Conservation (phyloP, 305 asterid genomes). For the Solanum hybrid region DNA sequence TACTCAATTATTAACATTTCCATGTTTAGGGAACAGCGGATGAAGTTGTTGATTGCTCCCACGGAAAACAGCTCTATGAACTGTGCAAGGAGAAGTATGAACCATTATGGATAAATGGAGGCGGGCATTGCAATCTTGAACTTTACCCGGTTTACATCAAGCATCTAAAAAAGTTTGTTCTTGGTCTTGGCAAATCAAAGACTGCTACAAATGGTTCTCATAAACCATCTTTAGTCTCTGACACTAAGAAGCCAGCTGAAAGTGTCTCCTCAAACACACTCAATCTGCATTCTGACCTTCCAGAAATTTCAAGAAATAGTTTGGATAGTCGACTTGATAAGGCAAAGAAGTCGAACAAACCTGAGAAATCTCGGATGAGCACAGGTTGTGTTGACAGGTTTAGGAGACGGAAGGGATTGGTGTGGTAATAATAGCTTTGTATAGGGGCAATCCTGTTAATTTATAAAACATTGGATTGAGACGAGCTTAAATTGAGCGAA, state of each 20-base stretch:
- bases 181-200: conserved; percentile 68
- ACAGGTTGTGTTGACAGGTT: conserved; percentile 81
- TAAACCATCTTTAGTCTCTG: conserved; percentile 34
- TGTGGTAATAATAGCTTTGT: conserved; percentile 39
- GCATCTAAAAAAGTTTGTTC: conserved; percentile 74
- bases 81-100: conserved; percentile 87
- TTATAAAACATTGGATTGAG: not conserved
- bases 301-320: conserved; percentile 85
- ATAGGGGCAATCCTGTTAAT: not conserved
- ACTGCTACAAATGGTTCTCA: conserved; percentile 37
- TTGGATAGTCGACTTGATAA: conserved; percentile 94
- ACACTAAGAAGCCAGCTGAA: conserved; percentile 34
- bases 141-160: conserved; percentile 88
- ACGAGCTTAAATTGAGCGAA: not conserved
- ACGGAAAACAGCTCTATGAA: conserved; percentile 89
- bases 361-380: conserved; percentile 88
- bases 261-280: conserved; percentile 33
- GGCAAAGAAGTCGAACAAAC: conserved; percentile 72
- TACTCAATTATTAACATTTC: not conserved
- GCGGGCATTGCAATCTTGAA: conserved; percentile 98
- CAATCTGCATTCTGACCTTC: conserved; percentile 46
- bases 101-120: conserved; percentile 89
- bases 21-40: conserved; percentile 77
- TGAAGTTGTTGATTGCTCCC: conserved; percentile 92
- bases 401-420: conserved; percentile 66